Percentiles rank a stretch among this genome's conserved stretches.
Evolutionary conservation across 805 yeast species (phyloP).

Genomic region (Suhomyces pyralidae): DNA sequence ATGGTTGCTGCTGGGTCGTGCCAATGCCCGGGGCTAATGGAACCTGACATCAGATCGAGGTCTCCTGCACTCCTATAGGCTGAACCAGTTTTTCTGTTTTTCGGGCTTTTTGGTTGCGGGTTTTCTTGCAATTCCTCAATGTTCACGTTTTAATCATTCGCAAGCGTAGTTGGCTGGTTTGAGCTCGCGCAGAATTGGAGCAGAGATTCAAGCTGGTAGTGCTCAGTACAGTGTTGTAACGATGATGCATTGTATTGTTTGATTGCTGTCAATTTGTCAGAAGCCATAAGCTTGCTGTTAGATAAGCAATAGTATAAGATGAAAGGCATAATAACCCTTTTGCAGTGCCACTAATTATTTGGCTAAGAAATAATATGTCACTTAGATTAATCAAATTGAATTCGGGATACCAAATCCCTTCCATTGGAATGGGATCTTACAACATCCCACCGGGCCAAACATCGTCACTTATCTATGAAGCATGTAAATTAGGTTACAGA

Average conservation of each 20-base stretch:
- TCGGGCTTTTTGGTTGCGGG: neutral
- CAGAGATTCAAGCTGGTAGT: neutral
- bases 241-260: neutral
- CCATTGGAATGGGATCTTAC: constrained; percentile 52
- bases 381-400: constrained; percentile 19
- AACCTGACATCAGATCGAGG: neutral
- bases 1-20: neutral
- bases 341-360: neutral
- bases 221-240: neutral
- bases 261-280: neutral
- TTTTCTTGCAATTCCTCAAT: neutral
- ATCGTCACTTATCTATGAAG: constrained; percentile 47
- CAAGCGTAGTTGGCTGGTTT: neutral
- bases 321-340: neutral
- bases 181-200: neutral
- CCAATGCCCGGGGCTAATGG: neutral
- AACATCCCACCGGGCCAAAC: constrained; percentile 35
- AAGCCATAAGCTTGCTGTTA: neutral
- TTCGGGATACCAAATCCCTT: constrained; percentile 38
- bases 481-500: constrained; percentile 62
- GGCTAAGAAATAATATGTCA: neutral
- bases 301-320: neutral
- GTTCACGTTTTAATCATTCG: neutral
- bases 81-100: neutral
- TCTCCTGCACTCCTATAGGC: neutral